phyloP scores from a whole-genome alignment of 768 basidiomycete genomes.

The Paxillus rubicundulus region DNA sequence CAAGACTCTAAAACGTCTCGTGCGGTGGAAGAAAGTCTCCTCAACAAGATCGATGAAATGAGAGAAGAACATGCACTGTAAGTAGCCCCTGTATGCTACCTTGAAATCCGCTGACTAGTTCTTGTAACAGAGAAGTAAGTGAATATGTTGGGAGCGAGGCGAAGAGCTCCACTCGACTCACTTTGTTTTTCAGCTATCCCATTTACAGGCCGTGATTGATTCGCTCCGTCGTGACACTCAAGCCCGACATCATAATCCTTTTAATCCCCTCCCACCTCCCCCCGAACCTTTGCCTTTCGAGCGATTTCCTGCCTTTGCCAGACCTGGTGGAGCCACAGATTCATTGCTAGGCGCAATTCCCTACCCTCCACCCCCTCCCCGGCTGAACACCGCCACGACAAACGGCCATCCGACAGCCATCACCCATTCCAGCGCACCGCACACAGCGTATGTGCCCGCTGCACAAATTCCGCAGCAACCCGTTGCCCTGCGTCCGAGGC shows the following conservation, averaged over 20 bases:
- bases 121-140: constrained; percentile 30
- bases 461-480: constrained; percentile 14
- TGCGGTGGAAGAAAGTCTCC: constrained; percentile 37
- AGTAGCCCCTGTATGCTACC: constrained; percentile 5
- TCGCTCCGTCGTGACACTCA: constrained; percentile 33
- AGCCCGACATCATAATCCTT: constrained; percentile 29
- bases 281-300: constrained; percentile 51
- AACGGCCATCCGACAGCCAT: constrained; percentile 13
- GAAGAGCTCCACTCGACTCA: constrained; percentile 15
- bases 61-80: constrained; percentile 28
- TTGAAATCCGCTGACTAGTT: constrained; percentile 10
- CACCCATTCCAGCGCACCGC: constrained; percentile 10
- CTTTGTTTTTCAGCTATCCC: constrained; percentile 29
- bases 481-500: constrained; percentile 20
- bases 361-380: constrained; percentile 28
- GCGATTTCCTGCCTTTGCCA: constrained; percentile 41
- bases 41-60: constrained; percentile 32
- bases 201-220: constrained; percentile 36
- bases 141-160: constrained; percentile 1
- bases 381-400: constrained; percentile 8
- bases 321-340: constrained; percentile 28
- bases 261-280: constrained; percentile 56
- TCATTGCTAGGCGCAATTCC: constrained; percentile 20
- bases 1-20: constrained; percentile 36
- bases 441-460: constrained; percentile 13